Evolutionary conservation across 192 early-diverging fungal species (phyloP).

Genomic region (Gonapodya prolifera): DNA sequence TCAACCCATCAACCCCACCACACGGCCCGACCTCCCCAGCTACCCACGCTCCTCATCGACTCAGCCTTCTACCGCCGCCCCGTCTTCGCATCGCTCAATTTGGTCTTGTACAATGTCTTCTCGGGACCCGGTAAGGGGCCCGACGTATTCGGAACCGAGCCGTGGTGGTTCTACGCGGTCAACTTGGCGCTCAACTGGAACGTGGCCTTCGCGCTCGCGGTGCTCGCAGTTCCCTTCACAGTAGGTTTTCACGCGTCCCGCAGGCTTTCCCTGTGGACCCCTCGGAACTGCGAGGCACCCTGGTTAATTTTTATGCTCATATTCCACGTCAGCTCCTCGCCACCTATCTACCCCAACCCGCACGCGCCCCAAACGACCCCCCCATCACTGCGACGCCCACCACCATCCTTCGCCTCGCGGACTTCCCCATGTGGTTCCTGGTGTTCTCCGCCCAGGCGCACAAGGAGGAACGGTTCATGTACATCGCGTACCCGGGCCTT

Average conservation of each 20-base stretch:
- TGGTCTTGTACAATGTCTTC: conserved; percentile 89
- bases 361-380: conserved; percentile 4
- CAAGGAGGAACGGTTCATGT: conserved; percentile 95
- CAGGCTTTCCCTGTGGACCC: background rate
- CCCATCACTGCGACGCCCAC: background rate
- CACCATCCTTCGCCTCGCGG: conserved; percentile 21
- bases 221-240: conserved; percentile 45
- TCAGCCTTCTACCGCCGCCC: conserved; percentile 57
- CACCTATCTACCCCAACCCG: background rate
- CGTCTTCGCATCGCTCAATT: conserved; percentile 69
- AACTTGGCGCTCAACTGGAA: conserved; percentile 91
- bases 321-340: conserved; percentile 23
- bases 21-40: conserved; percentile 18
- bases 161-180: conserved; percentile 80
- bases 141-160: conserved; percentile 81
- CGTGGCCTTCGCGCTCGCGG: conserved; percentile 57
- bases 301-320: background rate
- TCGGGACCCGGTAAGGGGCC: conserved; percentile 32
- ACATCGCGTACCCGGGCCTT: conserved; percentile 78
- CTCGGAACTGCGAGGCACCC: background rate
- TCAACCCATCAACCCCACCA: conserved; percentile 1
- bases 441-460: conserved; percentile 83
- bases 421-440: conserved; percentile 60
- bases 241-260: conserved; percentile 21
- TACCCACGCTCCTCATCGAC: conserved; percentile 56